phyloP scores from a whole-genome alignment of 2,329 filamentous ascomycete genomes.

The Hypocreales sp. region DNA sequence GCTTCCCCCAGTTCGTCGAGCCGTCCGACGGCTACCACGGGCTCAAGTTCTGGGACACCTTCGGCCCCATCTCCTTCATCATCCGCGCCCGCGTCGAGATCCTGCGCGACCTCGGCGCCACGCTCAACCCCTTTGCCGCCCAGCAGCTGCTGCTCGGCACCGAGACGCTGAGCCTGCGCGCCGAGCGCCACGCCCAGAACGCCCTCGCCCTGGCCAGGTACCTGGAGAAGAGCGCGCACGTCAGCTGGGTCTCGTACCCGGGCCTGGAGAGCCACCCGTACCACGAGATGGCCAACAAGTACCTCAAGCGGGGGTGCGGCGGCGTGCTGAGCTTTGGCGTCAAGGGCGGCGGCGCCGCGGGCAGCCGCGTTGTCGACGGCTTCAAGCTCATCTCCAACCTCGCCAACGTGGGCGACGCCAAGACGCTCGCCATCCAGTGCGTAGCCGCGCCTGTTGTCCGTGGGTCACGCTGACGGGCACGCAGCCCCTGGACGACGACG shows the following conservation, averaged over 20 bases:
- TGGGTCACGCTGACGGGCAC: too few relatives aligned
- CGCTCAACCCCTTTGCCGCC: conserved; percentile 78
- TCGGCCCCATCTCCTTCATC: conserved; percentile 68
- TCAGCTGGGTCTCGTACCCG: conserved; percentile 88
- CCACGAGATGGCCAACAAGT: conserved; percentile 72
- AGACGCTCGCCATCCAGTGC: conserved; percentile 78
- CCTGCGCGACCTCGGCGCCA: conserved; percentile 69
- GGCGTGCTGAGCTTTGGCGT: conserved; percentile 89
- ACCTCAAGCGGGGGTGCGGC: conserved; percentile 70
- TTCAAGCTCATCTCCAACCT: conserved; percentile 94
- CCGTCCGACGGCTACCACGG: conserved; percentile 83
- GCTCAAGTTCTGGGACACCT: conserved; percentile 87
- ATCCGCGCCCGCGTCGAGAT: conserved; percentile 82
- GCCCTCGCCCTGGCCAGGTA: conserved; percentile 65
- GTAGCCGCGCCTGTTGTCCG: too few relatives aligned
- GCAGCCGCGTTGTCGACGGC: conserved; percentile 77
- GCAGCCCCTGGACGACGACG: conserved; percentile 73
- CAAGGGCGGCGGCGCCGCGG: conserved; percentile 72
- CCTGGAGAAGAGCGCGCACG: conserved; percentile 69
- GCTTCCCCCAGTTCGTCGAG: conserved; percentile 89
- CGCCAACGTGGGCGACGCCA: conserved; percentile 90
- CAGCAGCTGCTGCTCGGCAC: conserved; percentile 82
- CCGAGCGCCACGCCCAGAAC: conserved; percentile 77
- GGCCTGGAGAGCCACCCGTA: conserved; percentile 70
- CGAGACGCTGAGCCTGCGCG: conserved; percentile 78